Base-by-base conservation (phyloP, 192 early-diverging fungal species). In the Rhizophagus clarus region DNA sequence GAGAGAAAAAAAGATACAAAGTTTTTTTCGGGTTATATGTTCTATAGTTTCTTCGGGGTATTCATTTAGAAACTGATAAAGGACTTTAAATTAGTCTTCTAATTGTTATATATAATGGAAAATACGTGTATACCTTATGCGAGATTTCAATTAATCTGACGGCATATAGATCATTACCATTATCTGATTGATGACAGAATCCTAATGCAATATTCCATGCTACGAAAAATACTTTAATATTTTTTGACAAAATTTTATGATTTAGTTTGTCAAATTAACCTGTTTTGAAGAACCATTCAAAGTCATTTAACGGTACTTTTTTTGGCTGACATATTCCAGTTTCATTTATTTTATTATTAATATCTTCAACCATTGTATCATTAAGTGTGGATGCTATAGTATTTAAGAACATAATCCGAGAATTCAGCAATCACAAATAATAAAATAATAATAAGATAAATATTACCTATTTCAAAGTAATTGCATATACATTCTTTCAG, bases 121-220 rank as follows among this genome's bases (percentile, higher is more conserved):
- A 45, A 45, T 45, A 45, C 9, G 11, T 45, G 42, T 45, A 45
- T 45, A 45, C 42, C 42, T 45, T 45, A 45, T 45, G 42, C 12
- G 42, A 45, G 42, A 45, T 45, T 11, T 45, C 42, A 45, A 45
- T 80, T 12, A 45, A 45, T 12, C 42, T 45, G 11, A 45, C 42
- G 12, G 42, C 42, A 45, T 45, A 45, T 45, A 12, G 12, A 45
- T 45, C 24, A 17, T 15, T 56, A 75, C 28, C 56, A 15, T 32
- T 32, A 24, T 63, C 22, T 20, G 22, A 75, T 6, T 75, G 61
- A 15, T 81, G 61, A 42, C 80, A 77, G 61, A 75, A 77, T 45
- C 67, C 74, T 56, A 81, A 62, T 22, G 40, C 80, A 28, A 81
- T 76, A 66, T 81, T 81, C 80, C 80, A 81, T 37, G 80, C 80